phyloP scores from a whole-genome alignment of 306 rosid species.

The Oxytropis ochrocephala region DNA sequence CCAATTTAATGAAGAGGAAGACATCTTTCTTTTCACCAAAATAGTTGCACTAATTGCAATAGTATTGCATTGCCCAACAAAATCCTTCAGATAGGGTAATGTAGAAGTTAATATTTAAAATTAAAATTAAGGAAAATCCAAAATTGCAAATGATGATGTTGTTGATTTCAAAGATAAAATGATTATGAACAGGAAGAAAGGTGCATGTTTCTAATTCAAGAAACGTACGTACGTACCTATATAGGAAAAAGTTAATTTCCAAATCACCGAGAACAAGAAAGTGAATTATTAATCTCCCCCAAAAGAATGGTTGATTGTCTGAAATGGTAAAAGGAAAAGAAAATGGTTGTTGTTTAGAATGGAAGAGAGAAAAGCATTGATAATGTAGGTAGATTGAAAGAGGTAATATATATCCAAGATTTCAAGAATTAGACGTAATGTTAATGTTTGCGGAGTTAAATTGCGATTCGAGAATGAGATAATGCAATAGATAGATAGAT shows the following conservation, averaged over 20 bases:
- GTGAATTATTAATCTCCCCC: background rate
- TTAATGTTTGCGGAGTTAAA: too few relatives aligned
- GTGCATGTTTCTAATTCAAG: background rate
- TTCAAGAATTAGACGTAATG: too few relatives aligned
- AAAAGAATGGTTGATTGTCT: too few relatives aligned
- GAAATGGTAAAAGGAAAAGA: too few relatives aligned
- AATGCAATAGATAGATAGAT: too few relatives aligned
- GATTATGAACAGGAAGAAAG: background rate
- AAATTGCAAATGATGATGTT: background rate
- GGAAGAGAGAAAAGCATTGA: background rate
- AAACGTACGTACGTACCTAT: background rate
- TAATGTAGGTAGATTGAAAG: too few relatives aligned
- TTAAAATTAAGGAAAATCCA: background rate
- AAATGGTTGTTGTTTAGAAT: background rate
- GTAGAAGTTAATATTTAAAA: background rate
- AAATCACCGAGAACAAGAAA: background rate
- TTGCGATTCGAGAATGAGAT: background rate
- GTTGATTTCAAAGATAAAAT: background rate
- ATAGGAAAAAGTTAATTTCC: background rate
- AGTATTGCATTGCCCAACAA: constrained; percentile 26
- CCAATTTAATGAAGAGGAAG: constrained; percentile 22
- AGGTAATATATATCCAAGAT: too few relatives aligned
- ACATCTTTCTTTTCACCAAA: constrained; percentile 33
- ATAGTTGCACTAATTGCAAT: constrained; percentile 2
- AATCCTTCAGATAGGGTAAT: constrained; percentile 31